Base-by-base conservation (phyloP, 2,329 filamentous ascomycete genomes). In the Phyllosticta capitalensis region DNA sequence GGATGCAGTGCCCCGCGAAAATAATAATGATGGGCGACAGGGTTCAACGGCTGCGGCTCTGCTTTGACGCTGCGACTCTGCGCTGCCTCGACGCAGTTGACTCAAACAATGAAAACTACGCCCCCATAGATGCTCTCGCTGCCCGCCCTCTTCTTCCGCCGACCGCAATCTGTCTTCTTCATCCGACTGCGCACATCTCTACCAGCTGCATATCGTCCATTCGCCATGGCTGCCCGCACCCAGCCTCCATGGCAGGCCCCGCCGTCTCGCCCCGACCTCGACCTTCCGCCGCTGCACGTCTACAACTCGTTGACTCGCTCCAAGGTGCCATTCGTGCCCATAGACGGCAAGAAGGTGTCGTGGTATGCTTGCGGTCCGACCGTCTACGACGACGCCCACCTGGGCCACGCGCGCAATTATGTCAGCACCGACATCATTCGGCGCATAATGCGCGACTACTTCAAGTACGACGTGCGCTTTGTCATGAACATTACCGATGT, bases 321-420 rank as follows among this genome's bases (percentile, higher is more conserved):
- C 10, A 89, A 92, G 68, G 86, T 86, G 52, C 82, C 85, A 4
- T 94, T 95, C 68, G 76, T 86, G 51, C 89, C 90, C 14, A 80
- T 89, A 54, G 84, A 92, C 68, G 81, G 80, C 33, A 82, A 79
- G 67, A 86, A 87, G 69, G 83, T 95, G 26, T 85, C 84, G 5
- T 95, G 90, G 90, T 95, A 95, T 73, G 88, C 87, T 65, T 96
- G 91, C 76, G 91, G 91, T 19, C 90, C 90, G 61, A 96, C 90
- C 1, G 87, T 88, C 50, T 61, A 92, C 71, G 89, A 92, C 71
- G 87, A 91, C 75, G 83, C 86, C 63, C 89, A 92, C 77, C 74
- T 92, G 62, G 87, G 90, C 28, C 90, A 95, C 74, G 90, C 89
- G 28, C 81, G 90, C 66, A 95, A 95, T 76, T 95, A 95, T 81